Evolutionary conservation across 495 filamentous ascomycete species (phyloP).

Genomic region (Darksidea phi): DNA sequence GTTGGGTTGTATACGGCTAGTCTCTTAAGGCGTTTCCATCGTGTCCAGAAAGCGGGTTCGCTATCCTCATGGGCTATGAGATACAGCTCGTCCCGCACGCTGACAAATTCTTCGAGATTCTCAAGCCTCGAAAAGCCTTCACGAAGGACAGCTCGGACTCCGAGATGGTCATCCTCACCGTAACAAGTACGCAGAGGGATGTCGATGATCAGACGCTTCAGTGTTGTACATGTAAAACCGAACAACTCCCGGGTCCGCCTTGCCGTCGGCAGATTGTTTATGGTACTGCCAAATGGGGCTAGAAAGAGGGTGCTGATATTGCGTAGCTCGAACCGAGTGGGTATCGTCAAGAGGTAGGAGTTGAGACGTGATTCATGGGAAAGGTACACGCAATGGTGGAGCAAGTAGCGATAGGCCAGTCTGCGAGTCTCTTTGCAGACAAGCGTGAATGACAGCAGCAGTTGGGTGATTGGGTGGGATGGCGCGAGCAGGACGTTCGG

Average conservation of each 20-base stretch:
- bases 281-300: conserved; percentile 12
- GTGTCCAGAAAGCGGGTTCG: conserved; percentile 35
- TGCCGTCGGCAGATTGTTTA: conserved; percentile 10
- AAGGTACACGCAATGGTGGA: conserved; percentile 22
- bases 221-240: neutral
- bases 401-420: conserved; percentile 14
- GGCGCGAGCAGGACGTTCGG: conserved; percentile 6
- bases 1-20: conserved; percentile 44
- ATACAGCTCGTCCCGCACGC: conserved; percentile 35
- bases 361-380: conserved; percentile 4
- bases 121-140: conserved; percentile 38
- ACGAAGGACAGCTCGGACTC: conserved; percentile 7
- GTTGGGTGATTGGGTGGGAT: conserved; percentile 17
- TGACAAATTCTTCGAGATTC: conserved; percentile 42
- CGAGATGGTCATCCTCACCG: conserved; percentile 12
- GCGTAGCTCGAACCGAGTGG: conserved; percentile 9
- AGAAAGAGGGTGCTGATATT: conserved; percentile 9
- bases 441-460: conserved; percentile 21
- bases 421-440: conserved; percentile 24
- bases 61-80: neutral
- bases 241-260: conserved; percentile 13
- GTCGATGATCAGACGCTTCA: conserved; percentile 22
- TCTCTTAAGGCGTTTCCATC: conserved; percentile 39
- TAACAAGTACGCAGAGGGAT: conserved; percentile 16
- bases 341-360: conserved; percentile 10